Evolutionary conservation across 306 rosid species (phyloP), one percentile per base, ranked within the genome.

Genomic region (Astragalus glycyphyllos): DNA sequence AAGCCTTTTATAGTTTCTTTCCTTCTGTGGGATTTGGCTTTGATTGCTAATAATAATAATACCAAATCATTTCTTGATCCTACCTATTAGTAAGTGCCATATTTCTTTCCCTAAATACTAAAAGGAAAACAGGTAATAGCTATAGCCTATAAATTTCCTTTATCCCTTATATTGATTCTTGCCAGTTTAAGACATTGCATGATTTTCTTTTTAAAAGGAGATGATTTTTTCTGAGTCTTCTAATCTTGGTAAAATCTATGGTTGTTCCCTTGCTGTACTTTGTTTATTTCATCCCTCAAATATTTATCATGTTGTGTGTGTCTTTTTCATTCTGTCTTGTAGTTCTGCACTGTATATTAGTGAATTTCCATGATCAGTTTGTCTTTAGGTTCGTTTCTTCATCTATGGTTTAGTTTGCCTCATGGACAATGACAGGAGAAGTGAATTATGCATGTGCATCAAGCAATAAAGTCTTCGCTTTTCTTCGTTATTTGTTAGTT

Each of bases 371-470:
- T 54, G 75, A 49, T 74, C 47, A 1, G 1, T 23, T 23, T 23
- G 29, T 23, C 29, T 23, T 23, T 73, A 88, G 87, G 74, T 77
- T 67, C 65, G 69, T 90, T 77, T 80, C 91, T 67, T 85, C 98
- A 23, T 90, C 98, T 73, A 80, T 29, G 98, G 98, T 61, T 65
- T 92, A 86, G 85, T 90, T 67, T 90, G 97, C 78, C 86, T 87
- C 78, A 88, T 86, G 97, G 92, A 92, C 84, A 83, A 79, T 54
- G 92, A 89, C 62, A 77, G 80, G 67, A 72, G 88, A 81, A 72
- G 82, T 48, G 83, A 84, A 38, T 73, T 92, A 62, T 87, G 75
- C n/a, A 80, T 90, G 49, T 90, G 97, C 87, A 92, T 23, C 29
- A 23, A 23, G 29, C 29, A 23, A 23, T 23, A 23, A 23, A n/a